Base-by-base conservation (phyloP, 2,329 filamentous ascomycete genomes). In the Lasiodiplodia sp. region DNA sequence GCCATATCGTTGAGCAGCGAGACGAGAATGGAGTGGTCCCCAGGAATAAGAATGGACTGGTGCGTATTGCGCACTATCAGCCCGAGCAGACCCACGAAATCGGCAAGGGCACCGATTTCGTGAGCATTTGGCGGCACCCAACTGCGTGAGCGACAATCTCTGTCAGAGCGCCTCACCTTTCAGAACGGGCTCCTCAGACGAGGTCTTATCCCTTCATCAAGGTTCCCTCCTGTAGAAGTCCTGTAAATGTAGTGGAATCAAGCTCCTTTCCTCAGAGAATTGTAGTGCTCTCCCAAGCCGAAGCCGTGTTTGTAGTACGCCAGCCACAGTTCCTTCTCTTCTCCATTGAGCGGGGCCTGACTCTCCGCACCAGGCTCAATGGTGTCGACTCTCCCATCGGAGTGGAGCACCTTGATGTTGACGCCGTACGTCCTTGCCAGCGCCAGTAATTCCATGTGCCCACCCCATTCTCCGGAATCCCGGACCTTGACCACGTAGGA, bases 261-360 rank as follows among this genome's bases (percentile, higher is more conserved):
- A 38, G 53, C 12, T 10, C 65, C 70, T 68, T 78, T 83, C 53
- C 83, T 76, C 77, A 99, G 81, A 66, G 94, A 97, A 78, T 99
- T 99, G 81, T 99, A 99, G 82, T 99, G 96, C 83, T 98, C 96
- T 14, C 96, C 96, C 62, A 99, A 83, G 1, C 95, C 95, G 79
- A 96, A 98, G 60, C 92, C 93, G 82, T 97, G 94, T 74, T 92
- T 87, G 80, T 98, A 98, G 80, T 98, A 99, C 44, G 94, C 95
- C 79, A 99, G 79, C 95, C 96, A 98, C 63, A 97, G 86, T 72
- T 87, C 88, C 73, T 87, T 87, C 72, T 82, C 83, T 66, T 79
- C 78, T 1, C 74, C 76, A n/a, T 7, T 77, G 25, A 81, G 80
- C 4, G 80, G 81, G 34, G 80, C 77, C 18, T 73, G 79, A 7